phyloP scores from a whole-genome alignment of 495 filamentous ascomycete species.

The Talaromyces thailandensis region DNA sequence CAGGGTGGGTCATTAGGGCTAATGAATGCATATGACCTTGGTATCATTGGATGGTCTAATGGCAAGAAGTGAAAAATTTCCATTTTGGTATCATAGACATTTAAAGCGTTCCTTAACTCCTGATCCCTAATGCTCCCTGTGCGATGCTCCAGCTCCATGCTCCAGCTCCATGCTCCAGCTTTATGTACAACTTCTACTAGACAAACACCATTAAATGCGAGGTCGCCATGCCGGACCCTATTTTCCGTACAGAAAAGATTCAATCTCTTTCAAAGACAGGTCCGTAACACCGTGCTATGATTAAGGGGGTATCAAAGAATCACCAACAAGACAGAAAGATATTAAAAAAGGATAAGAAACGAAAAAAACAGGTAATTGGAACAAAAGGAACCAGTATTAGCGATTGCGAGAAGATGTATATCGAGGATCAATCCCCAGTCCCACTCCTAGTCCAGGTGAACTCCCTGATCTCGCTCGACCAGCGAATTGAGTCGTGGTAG shows the following conservation, averaged over 20 bases:
- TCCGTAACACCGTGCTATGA: neutral
- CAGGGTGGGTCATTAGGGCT: no score
- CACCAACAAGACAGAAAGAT: neutral
- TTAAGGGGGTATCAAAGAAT: neutral
- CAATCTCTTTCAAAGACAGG: neutral
- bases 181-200: neutral
- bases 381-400: neutral
- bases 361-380: neutral
- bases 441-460: neutral
- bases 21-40: no score
- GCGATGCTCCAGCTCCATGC: no score
- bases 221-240: neutral
- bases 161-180: neutral
- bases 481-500: neutral
- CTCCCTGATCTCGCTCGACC: slow-evolving; percentile 1
- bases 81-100: no score
- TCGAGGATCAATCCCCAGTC: neutral
- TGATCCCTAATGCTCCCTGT: no score
- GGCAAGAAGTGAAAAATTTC: no score
- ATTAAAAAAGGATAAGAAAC: neutral
- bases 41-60: no score
- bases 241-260: neutral
- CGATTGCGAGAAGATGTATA: neutral
- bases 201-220: neutral
- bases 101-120: no score